Percentiles rank a stretch among this genome's conserved stretches.
Evolutionary conservation across 768 basidiomycete species (phyloP).

Genomic region (Tulasnella sp.): DNA sequence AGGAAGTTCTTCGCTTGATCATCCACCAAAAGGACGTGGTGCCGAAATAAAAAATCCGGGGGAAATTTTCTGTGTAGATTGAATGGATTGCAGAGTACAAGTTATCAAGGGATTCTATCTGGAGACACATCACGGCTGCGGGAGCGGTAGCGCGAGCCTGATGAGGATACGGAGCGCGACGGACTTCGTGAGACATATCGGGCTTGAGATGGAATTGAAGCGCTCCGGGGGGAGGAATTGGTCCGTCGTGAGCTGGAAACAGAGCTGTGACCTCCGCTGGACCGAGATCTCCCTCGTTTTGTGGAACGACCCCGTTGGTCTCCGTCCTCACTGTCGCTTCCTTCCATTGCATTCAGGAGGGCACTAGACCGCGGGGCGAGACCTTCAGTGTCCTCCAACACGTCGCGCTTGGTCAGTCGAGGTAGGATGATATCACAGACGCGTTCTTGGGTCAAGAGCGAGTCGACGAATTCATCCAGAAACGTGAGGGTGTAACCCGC

Average conservation of each 20-base stretch:
- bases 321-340: not conserved
- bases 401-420: slow-evolving; percentile 68
- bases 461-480: slow-evolving; percentile 87
- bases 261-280: slow-evolving; percentile 25
- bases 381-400: slow-evolving; percentile 86
- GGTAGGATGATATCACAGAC: slow-evolving; percentile 96
- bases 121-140: slow-evolving; percentile 47
- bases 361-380: slow-evolving; percentile 75
- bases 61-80: too few relatives aligned
- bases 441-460: slow-evolving; percentile 72
- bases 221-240: not conserved
- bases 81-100: too few relatives aligned
- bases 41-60: too few relatives aligned
- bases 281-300: slow-evolving; percentile 29
- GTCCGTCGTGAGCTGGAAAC: slow-evolving; percentile 20
- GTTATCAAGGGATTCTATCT: slow-evolving; percentile 40
- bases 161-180: slow-evolving; percentile 35
- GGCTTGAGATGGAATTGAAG: slow-evolving; percentile 26
- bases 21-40: too few relatives aligned
- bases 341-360: slow-evolving; percentile 80
- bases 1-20: too few relatives aligned
- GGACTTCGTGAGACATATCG: slow-evolving; percentile 57
- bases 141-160: slow-evolving; percentile 32
- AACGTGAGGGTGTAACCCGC: slow-evolving; percentile 76
- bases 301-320: slow-evolving; percentile 30